Conservation (phyloP, 345 rosid genomes). For the Garcia nutans region DNA sequence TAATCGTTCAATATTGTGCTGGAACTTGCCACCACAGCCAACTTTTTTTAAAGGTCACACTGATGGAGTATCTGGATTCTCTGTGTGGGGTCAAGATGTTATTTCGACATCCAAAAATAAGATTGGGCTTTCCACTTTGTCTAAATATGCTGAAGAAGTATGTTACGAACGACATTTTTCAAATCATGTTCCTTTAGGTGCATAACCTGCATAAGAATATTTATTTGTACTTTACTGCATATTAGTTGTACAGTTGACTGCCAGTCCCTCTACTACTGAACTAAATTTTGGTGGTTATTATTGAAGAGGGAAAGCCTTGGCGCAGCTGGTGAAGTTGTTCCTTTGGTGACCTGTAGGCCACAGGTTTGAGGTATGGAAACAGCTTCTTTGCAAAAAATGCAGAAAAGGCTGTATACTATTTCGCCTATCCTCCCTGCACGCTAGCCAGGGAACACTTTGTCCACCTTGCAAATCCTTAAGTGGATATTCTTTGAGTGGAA, state of each 20-base stretch:
- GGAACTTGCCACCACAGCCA: slow-evolving; percentile 61
- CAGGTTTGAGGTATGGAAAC: too few relatives aligned
- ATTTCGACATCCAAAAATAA: slow-evolving; percentile 82
- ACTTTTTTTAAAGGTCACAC: slow-evolving; percentile 60
- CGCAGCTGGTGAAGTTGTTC: too few relatives aligned
- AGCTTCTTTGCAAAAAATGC: too few relatives aligned
- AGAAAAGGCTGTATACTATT: too few relatives aligned
- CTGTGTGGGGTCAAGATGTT: slow-evolving; percentile 80
- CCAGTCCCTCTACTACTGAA: not conserved
- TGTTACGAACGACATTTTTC: slow-evolving; percentile 10
- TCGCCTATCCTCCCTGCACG: too few relatives aligned
- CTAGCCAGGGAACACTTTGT: too few relatives aligned
- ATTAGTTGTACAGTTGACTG: not conserved
- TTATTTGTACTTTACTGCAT: not conserved
- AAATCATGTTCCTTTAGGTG: not conserved
- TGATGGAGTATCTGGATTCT: slow-evolving; percentile 79
- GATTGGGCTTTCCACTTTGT: slow-evolving; percentile 73
- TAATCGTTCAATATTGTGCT: slow-evolving; percentile 28
- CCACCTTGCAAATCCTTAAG: too few relatives aligned
- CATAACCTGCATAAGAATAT: not conserved
- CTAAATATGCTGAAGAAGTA: slow-evolving; percentile 64
- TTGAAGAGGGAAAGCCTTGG: not conserved
- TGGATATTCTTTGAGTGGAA: too few relatives aligned
- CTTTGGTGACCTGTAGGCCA: too few relatives aligned
- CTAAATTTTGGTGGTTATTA: not conserved